These are phyloP conservation scores for Canna indica DNA, from an alignment of 176 grass and related monocot genomes.

Conservation along the genomic window DNA sequence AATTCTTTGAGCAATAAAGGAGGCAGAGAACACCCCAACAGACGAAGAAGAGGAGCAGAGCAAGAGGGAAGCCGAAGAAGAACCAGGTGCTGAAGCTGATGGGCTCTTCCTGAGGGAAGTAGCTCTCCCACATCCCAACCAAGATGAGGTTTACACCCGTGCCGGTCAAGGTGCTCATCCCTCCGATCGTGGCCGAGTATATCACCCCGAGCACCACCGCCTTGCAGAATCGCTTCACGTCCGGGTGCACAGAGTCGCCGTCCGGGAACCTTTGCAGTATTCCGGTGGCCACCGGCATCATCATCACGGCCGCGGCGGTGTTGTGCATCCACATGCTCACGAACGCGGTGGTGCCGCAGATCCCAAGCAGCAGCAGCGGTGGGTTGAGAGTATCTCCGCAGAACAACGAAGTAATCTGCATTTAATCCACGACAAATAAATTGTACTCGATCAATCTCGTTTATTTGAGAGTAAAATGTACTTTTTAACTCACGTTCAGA, in stretches of 20 bases:
- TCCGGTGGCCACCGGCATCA: slow-evolving; percentile 25
- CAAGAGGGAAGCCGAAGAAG: slow-evolving; percentile 69
- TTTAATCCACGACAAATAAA: too few relatives aligned
- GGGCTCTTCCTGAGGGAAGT: slow-evolving; percentile 51
- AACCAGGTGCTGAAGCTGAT: slow-evolving; percentile 89
- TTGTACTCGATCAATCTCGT: too few relatives aligned
- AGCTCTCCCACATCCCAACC: slow-evolving; percentile 70
- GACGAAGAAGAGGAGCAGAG: slow-evolving; percentile 47
- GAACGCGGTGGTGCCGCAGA: slow-evolving; percentile 22
- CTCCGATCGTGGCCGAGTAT: slow-evolving; percentile 57
- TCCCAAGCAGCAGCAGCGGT: slow-evolving; percentile 19
- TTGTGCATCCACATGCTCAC: slow-evolving; percentile 32
- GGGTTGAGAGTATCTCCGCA: slow-evolving; percentile 20
- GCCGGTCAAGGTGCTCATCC: slow-evolving; percentile 63
- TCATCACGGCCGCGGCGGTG: slow-evolving; percentile 22
- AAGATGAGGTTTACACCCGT: slow-evolving; percentile 91
- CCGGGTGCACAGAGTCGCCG: not conserved
- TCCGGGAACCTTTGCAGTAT: slow-evolving; percentile 35
- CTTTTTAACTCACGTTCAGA: slow-evolving; percentile 52
- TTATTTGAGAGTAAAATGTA: too few relatives aligned
- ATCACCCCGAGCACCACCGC: slow-evolving; percentile 80
- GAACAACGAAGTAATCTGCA: slow-evolving; percentile 24
- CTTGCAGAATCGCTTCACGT: slow-evolving; percentile 37
- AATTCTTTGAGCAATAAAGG: slow-evolving; percentile 62
- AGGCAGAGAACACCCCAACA: slow-evolving; percentile 56